Evolutionary conservation across 345 rosid species (phyloP), one percentile per base, ranked within the genome.

Genomic region (Salix caprea): DNA sequence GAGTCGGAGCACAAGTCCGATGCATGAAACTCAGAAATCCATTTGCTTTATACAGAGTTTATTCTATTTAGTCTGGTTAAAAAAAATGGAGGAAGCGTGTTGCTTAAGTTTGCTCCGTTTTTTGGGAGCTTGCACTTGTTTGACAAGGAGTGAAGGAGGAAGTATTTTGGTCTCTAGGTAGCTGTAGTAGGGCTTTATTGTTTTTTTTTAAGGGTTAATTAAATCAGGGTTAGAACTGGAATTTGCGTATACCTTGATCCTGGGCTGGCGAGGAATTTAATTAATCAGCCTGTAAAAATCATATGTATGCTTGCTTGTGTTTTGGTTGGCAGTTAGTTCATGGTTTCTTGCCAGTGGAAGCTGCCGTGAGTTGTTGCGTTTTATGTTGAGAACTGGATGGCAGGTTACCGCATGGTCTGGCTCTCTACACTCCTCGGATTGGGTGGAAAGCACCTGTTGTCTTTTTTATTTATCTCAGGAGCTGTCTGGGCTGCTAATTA

Each of bases 1-100:
- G 90, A 84, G 14, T 85, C 81, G 2, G 86, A 86, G 70, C 87
- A 85, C 78, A 87, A 62, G 83, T 78, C 84, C 23, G 78, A 71
- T 61, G 37, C 72, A 0, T 77, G 71, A 75, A 73, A 68, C 58
- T 30, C 72, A 24, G 52, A 56, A 72, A 68, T 54, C 69, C 74
- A 21, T 56, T 75, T 18, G 34, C 9, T 65, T 52, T 73, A 64
- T 21, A 46, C 44, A 1, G 44, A 10, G 8, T 69, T 46, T 62
- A 39, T 30, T 37, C 24, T 37, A 61, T 48, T 64, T 70, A 15
- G 50, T 44, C 60, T 60, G 79, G 70, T 76, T 56, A 39, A 50
- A 77, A 48, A 50, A 77, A 64, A 60, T 72, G 73, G 58, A 46
- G 44, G 73, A 12, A 48, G 36, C 46, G 76, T 56, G 64, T 62